Base-by-base conservation (phyloP, 1,284 basidiomycete species). In the Ganoderma boninense region DNA sequence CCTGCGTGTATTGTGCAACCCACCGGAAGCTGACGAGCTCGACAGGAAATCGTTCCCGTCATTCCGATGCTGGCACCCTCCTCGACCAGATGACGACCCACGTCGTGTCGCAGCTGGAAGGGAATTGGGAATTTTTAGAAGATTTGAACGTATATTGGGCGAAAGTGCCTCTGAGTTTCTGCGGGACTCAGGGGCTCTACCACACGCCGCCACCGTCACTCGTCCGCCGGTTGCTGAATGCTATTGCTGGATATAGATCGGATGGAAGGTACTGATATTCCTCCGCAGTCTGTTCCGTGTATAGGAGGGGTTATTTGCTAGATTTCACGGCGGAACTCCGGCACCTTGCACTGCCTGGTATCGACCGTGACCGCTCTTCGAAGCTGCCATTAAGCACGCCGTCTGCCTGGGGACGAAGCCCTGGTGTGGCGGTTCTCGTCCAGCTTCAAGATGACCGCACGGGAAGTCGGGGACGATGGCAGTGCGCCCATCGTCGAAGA, bases 11-110 rank as follows among this genome's bases (percentile, higher is more conserved):
- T 32, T 32, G 29, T 35, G 11, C 32, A 4, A 11, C 38, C 10
- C 38, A 4, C 32, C 18, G 26, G 32, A 26, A 8, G 38, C 29
- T 59, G 26, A 35, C 14, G 0, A 7, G 0, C 0, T 16, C 4
- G 11, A n/a, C 32, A 73, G 71, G 57, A 67, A 0, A 56, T 61
- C 2, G 46, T 70, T 6, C 54, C 66, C 0, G 6, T 29, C 11
- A 32, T 67, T 14, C 66, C 69, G 1, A 35, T 60, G 16, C 32
- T 44, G n/a, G 26, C 46, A n/a, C 42, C 42, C 59, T 72, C 4
- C 64, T 72, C 40, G 71, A 68, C 60, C 60, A 32, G 43, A 72
- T 72, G 71, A 72, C 66, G 2, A 67, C 66, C 2, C 63, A 64
- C 44, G 38, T 64, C 29, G 18, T 49, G 6, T 38, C 38, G 2